These are phyloP conservation scores for Annulohypoxylon stygium DNA, from an alignment of 495 filamentous ascomycete genomes.

Conservation along the genomic window DNA sequence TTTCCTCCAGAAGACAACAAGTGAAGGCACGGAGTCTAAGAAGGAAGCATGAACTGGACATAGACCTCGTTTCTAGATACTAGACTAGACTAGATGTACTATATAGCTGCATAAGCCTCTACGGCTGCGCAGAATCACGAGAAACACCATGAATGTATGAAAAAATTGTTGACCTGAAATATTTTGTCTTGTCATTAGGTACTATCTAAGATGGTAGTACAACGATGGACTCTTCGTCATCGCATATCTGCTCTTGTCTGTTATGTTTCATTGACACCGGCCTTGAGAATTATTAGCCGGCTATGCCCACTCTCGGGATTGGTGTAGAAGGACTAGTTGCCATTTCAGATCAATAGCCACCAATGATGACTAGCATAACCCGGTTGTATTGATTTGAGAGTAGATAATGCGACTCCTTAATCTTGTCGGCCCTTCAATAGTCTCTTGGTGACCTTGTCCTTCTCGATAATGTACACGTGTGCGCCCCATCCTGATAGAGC, in stretches of 20 bases:
- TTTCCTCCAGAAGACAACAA: slow-evolving; percentile 58
- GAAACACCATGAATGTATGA: slow-evolving; percentile 27
- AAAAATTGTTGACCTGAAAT: background rate
- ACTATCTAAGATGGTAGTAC: slow-evolving; percentile 39
- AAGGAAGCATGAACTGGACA: slow-evolving; percentile 54
- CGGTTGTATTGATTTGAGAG: background rate
- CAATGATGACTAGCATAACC: background rate
- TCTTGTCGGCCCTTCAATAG: slow-evolving; percentile 88
- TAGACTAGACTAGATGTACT: slow-evolving; percentile 44
- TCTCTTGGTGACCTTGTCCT: slow-evolving; percentile 98
- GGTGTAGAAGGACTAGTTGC: slow-evolving; percentile 3
- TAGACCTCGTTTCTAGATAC: slow-evolving; percentile 42
- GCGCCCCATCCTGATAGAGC: slow-evolving; percentile 98
- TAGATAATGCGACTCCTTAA: slow-evolving; percentile 48
- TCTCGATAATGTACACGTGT: slow-evolving; percentile 99
- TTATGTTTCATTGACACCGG: slow-evolving; percentile 2
- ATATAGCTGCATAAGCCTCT: slow-evolving; percentile 26
- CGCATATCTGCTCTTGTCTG: slow-evolving; percentile 18
- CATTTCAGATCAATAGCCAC: slow-evolving; percentile 3
- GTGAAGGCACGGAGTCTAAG: slow-evolving; percentile 53
- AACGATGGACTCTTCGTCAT: slow-evolving; percentile 30
- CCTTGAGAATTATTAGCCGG: background rate
- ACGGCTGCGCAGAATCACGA: slow-evolving; percentile 10
- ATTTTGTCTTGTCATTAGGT: slow-evolving; percentile 26
- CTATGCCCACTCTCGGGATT: background rate